Percentiles rank a stretch among this genome's conserved stretches.
phyloP scores from a whole-genome alignment of 257 asterid genomes.

The Petunia axillaris region DNA sequence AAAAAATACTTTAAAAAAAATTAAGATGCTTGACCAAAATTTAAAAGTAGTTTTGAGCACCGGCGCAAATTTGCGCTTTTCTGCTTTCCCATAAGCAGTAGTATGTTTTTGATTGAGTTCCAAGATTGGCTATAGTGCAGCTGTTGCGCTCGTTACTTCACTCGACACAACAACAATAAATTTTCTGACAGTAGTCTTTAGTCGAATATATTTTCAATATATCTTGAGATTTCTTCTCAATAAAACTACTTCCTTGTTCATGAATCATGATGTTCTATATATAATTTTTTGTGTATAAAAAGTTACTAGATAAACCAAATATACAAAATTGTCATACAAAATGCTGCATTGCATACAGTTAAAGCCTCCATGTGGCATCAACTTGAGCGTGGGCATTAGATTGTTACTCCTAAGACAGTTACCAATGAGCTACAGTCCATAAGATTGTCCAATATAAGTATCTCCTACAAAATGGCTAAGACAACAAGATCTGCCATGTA shows the following conservation, averaged over 20 bases:
- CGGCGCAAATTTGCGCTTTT: no score
- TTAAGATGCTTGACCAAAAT: no score
- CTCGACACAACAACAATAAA: no score
- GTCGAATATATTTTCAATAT: not conserved
- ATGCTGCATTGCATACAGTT: constrained; percentile 17
- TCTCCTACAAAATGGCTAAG: constrained; percentile 69
- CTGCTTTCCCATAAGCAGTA: no score
- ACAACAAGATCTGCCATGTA: constrained; percentile 54
- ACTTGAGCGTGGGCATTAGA: constrained; percentile 43
- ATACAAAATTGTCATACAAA: constrained; percentile 5
- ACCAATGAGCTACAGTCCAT: constrained; percentile 50
- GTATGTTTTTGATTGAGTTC: no score
- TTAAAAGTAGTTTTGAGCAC: no score
- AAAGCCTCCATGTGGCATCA: constrained; percentile 28
- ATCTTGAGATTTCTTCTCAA: not conserved
- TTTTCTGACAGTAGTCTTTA: not conserved
- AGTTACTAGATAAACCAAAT: not conserved
- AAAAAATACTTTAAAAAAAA: no score
- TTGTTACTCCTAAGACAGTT: constrained; percentile 49
- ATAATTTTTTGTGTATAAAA: not conserved
- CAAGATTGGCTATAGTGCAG: no score
- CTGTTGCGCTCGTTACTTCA: no score
- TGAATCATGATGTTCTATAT: not conserved
- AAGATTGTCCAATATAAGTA: constrained; percentile 52
- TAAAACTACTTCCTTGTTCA: not conserved